A percentile compares a stretch with the other conserved stretches of the same genome.
Conservation (phyloP, 2,329 filamentous ascomycete species). For the Elsinoe australis region DNA sequence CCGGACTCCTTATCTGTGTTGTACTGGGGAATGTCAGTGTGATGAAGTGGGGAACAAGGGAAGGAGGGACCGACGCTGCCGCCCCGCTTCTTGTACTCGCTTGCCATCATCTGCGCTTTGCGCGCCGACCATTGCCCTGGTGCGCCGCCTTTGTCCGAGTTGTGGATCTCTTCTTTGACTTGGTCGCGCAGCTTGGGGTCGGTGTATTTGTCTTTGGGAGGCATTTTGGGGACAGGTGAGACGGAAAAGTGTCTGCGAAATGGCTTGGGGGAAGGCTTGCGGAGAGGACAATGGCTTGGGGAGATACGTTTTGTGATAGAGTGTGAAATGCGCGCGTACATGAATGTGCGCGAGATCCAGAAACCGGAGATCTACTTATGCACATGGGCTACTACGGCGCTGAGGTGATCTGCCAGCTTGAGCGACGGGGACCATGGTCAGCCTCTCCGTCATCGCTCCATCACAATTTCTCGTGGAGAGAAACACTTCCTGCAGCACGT, state of each 20-base stretch:
- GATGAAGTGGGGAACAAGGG: neutral
- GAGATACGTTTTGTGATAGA: neutral
- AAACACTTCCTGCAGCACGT: too few species aligned
- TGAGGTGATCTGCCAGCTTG: too few species aligned
- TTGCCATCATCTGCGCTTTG: conserved; percentile 32
- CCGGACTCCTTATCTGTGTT: conserved; percentile 38
- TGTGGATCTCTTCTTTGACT: conserved; percentile 41
- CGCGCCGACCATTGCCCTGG: conserved; percentile 45
- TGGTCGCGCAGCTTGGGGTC: conserved; percentile 41
- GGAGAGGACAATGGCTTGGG: too few species aligned
- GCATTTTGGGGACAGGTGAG: conserved; percentile 29
- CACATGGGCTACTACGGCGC: too few species aligned
- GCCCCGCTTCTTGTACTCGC: conserved; percentile 37
- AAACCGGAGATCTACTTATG: neutral
- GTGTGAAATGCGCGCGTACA: too few species aligned
- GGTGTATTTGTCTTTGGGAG: conserved; percentile 42
- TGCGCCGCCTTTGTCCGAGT: conserved; percentile 40
- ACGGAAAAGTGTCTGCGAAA: conserved; percentile 1
- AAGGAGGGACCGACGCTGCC: conserved; percentile 25
- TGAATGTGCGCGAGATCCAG: neutral
- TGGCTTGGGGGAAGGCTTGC: too few species aligned
- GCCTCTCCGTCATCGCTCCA: neutral
- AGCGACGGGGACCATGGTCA: neutral
- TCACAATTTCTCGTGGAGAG: too few species aligned
- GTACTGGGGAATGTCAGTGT: conserved; percentile 27